phyloP scores from a whole-genome alignment of 164 flowering plant genomes.

The Nelumbo lutea region DNA sequence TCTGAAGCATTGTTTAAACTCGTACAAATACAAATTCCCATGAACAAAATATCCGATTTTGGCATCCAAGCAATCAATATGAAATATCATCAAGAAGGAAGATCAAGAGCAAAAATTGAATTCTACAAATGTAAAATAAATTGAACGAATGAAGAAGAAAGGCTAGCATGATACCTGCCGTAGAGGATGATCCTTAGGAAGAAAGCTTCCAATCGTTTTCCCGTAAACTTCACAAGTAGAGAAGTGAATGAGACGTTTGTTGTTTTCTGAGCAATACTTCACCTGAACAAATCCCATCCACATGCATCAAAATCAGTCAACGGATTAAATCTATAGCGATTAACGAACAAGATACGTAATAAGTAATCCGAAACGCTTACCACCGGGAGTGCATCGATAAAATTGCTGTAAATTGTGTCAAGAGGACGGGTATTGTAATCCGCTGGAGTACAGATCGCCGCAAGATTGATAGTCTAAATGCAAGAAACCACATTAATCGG shows the following conservation, averaged over 20 bases:
- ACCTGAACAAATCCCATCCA: constrained; percentile 41
- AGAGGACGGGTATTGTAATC: constrained; percentile 83
- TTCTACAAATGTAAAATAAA: background rate
- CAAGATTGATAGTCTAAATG: constrained; percentile 65
- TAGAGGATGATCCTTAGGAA: constrained; percentile 84
- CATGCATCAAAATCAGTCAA: constrained; percentile 7
- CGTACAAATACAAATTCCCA: background rate
- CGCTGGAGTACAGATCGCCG: constrained; percentile 87
- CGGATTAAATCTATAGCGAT: background rate
- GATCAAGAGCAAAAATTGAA: background rate
- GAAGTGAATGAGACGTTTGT: constrained; percentile 95
- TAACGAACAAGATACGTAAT: background rate
- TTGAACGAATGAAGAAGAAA: background rate
- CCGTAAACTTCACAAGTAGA: constrained; percentile 99
- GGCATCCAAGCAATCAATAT: background rate
- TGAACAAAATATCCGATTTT: background rate
- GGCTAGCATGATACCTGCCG: constrained; percentile 45
- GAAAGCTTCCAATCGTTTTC: constrained; percentile 87
- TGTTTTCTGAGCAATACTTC: constrained; percentile 91
- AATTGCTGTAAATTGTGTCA: constrained; percentile 79
- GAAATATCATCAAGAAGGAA: background rate
- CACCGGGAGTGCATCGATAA: constrained; percentile 86
- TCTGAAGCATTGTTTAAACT: no score
- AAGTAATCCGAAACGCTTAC: constrained; percentile 25
- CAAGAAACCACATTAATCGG: constrained; percentile 7